Evolutionary conservation across 805 yeast species (phyloP).

Genomic region (Torulaspora gathmanii): DNA sequence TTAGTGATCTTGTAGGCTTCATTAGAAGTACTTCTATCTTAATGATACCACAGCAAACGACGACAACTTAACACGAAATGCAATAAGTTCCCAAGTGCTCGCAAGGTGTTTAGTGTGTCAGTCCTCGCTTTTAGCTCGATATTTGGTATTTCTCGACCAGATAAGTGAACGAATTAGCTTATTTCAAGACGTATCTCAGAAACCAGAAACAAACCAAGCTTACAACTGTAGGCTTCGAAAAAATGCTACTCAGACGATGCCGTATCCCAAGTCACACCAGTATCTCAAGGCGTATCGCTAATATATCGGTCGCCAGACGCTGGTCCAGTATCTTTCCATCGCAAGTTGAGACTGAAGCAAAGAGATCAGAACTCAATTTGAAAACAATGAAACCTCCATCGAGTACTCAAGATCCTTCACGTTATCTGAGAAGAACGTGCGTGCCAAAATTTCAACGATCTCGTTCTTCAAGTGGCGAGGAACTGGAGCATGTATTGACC

Average conservation of each 20-base stretch:
- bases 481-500: conserved; percentile 8
- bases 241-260: neutral
- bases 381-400: conserved; percentile 18
- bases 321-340: neutral
- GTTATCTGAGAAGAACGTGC: conserved; percentile 19
- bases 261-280: neutral
- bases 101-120: no score
- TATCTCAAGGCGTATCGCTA: neutral
- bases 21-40: no score
- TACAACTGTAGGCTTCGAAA: neutral
- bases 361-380: conserved; percentile 6
- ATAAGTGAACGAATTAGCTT: no score
- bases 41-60: no score
- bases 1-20: no score
- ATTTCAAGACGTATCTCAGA: no score
- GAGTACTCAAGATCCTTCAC: conserved; percentile 15
- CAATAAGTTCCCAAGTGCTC: no score
- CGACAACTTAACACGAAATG: no score
- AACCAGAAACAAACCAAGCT: neutral
- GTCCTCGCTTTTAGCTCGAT: no score
- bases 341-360: conserved; percentile 1
- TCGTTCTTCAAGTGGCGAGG: conserved; percentile 3
- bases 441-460: conserved; percentile 14
- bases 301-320: neutral
- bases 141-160: no score